Percentiles rank a stretch among this genome's conserved stretches.
Evolutionary conservation across 164 flowering plant species (phyloP).

Genomic region (Tinospora cordifolia): DNA sequence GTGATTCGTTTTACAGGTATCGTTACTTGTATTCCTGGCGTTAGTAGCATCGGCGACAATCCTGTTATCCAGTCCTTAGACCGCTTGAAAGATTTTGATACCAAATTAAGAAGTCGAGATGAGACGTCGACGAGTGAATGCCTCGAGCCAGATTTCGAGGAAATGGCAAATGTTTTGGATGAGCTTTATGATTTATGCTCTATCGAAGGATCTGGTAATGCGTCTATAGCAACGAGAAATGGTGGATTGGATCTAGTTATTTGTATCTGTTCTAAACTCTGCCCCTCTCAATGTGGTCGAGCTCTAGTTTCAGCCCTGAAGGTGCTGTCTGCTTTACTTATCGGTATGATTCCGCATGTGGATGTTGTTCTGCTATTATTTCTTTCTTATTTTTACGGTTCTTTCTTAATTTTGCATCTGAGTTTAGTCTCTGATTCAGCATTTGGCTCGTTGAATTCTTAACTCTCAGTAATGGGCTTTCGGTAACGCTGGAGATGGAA

Average conservation of each 20-base stretch:
- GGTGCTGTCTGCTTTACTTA: slow-evolving; percentile 48
- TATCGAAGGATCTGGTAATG: slow-evolving; percentile 46
- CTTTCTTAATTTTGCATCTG: no score
- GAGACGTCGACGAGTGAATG: slow-evolving; percentile 4
- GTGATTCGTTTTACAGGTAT: slow-evolving; percentile 38
- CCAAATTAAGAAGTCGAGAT: slow-evolving; percentile 13
- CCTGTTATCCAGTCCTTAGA: slow-evolving; percentile 62
- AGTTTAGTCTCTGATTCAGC: no score
- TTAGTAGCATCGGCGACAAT: slow-evolving; percentile 40
- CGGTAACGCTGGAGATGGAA: no score
- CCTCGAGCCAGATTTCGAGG: slow-evolving; percentile 23
- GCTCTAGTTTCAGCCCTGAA: slow-evolving; percentile 42
- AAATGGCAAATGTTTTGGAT: slow-evolving; percentile 38
- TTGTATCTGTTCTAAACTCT: slow-evolving; percentile 49
- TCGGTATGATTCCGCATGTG: slow-evolving; percentile 36
- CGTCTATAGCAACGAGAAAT: slow-evolving; percentile 57
- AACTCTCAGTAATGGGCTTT: no score
- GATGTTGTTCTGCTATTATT: not conserved
- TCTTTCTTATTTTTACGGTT: not conserved
- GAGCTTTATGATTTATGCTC: slow-evolving; percentile 41
- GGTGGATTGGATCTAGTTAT: slow-evolving; percentile 69
- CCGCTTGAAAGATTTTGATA: slow-evolving; percentile 35
- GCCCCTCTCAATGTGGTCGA: slow-evolving; percentile 10
- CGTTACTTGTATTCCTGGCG: slow-evolving; percentile 65
- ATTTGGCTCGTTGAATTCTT: no score